Evolutionary conservation across 768 basidiomycete species (phyloP).

Genomic region (Clavaria fumosa): DNA sequence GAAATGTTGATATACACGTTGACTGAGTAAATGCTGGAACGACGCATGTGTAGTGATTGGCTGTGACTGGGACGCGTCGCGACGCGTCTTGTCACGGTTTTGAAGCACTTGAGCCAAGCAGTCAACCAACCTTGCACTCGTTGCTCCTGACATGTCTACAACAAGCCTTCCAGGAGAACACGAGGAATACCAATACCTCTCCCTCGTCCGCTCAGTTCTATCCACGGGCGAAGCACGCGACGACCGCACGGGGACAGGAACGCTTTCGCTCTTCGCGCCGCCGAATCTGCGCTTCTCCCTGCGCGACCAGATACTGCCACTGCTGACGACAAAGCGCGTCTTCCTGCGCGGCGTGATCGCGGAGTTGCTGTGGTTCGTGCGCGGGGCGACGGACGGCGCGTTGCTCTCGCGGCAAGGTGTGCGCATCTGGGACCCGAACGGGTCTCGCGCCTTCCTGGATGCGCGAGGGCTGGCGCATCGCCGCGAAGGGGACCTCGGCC

Average conservation of each 20-base stretch:
- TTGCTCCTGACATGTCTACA: no score
- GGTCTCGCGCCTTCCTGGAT: conserved; percentile 75
- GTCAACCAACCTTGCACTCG: no score
- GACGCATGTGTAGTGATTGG: no score
- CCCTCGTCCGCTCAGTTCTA: conserved; percentile 65
- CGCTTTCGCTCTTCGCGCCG: conserved; percentile 84
- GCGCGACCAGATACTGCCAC: conserved; percentile 55
- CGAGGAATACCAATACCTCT: conserved; percentile 84
- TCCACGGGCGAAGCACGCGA: conserved; percentile 61
- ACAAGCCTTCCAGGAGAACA: no score
- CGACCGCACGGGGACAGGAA: conserved; percentile 93
- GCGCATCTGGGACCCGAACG: conserved; percentile 98
- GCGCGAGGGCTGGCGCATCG: conserved; percentile 70
- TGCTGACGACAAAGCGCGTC: conserved; percentile 91
- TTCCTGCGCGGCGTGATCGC: conserved; percentile 85
- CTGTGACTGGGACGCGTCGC: no score
- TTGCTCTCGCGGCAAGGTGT: conserved; percentile 67
- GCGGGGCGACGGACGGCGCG: conserved; percentile 69
- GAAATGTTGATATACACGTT: no score
- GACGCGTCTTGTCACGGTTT: no score
- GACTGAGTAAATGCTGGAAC: no score
- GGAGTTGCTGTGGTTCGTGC: conserved; percentile 90
- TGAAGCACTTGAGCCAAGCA: no score
- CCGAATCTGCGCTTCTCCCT: conserved; percentile 84
- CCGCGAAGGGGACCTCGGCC: conserved; percentile 84